These are phyloP conservation scores for Lycium barbarum DNA, from an alignment of 257 asterid genomes.

Conservation along the genomic window DNA sequence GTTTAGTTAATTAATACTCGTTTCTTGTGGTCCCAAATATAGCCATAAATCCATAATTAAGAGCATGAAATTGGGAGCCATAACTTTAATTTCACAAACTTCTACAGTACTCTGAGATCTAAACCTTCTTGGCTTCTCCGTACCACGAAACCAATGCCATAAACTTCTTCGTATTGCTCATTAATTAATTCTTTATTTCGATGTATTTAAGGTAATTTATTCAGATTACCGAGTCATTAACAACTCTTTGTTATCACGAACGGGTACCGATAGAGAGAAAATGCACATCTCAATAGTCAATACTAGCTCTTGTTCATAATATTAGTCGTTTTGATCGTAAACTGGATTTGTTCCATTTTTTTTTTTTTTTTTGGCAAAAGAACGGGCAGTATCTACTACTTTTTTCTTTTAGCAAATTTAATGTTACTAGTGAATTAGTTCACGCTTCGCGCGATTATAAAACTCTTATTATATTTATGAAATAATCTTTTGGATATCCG, in stretches of 20 bases:
- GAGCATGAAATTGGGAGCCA: conserved; percentile 13
- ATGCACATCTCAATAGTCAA: background rate
- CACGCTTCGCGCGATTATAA: no score
- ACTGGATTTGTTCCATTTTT: no score
- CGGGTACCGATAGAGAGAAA: background rate
- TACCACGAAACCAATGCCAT: conserved; percentile 11
- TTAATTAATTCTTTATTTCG: background rate
- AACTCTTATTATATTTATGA: no score
- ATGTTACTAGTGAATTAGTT: no score
- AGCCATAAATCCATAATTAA: background rate
- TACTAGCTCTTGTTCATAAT: background rate
- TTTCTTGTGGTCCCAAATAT: conserved; percentile 14
- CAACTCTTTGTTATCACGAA: conserved; percentile 15
- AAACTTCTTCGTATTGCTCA: background rate
- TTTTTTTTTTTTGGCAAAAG: no score
- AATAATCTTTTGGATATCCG: no score
- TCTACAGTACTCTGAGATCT: conserved; percentile 7
- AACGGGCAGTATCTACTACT: no score
- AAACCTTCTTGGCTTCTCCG: conserved; percentile 21
- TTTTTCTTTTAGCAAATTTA: no score
- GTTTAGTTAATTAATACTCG: background rate
- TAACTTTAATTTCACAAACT: conserved; percentile 9
- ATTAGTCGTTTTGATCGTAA: background rate
- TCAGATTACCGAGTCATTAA: background rate
- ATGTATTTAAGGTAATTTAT: conserved; percentile 18